Evolutionary conservation across 371 early-diverging fungal species (phyloP), one percentile per base, ranked within the genome.

Genomic region (Parasitella parasitica): DNA sequence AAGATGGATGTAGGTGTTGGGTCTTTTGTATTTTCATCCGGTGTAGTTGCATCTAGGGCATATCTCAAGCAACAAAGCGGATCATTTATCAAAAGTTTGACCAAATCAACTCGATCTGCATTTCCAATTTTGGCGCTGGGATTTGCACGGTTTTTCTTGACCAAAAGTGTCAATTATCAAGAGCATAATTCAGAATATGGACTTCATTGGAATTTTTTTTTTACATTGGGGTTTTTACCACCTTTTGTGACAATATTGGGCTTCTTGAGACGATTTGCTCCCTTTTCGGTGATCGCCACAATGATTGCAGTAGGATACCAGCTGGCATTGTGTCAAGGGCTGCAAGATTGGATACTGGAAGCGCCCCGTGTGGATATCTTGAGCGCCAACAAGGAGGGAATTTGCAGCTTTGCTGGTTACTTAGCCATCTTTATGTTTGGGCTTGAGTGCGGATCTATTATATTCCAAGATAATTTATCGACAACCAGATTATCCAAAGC

Each of bases 201-300:
- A 20, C 84, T 94, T 48, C 98, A 98, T 66, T 98, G 98, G 98
- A 98, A 98, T 80, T 98, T 98, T 71, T 98, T 97, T 71, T 84
- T 95, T 59, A 97, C 98, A 0, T 83, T 98, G 12, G 96, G 92
- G 0, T 78, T 92, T 55, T 69, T 98, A 41, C 93, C 95, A 6
- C 76, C 93, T 15, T 83, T 91, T 83, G 84, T 86, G 30, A 83
- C 92, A 24, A 27, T 83, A 16, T 78, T 70, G 51, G 75, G 78
- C 15, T 76, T 59, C n/a, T 67, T 78, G 27, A 75, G 63, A 27
- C 39, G 57, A 56, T 59, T 46, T 32, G 59, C 68, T 27, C 70
- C 80, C 0, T 83, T 90, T 57, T 74, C 81, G 2, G 28, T 81
- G 15, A 66, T 82, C 22, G 86, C 82, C 4, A 54, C 77, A 1